A percentile compares a stretch with the other conserved stretches of the same genome.
phyloP scores from a whole-genome alignment of 2,329 filamentous ascomycete species.

The Neopestalotiopsis sp. region DNA sequence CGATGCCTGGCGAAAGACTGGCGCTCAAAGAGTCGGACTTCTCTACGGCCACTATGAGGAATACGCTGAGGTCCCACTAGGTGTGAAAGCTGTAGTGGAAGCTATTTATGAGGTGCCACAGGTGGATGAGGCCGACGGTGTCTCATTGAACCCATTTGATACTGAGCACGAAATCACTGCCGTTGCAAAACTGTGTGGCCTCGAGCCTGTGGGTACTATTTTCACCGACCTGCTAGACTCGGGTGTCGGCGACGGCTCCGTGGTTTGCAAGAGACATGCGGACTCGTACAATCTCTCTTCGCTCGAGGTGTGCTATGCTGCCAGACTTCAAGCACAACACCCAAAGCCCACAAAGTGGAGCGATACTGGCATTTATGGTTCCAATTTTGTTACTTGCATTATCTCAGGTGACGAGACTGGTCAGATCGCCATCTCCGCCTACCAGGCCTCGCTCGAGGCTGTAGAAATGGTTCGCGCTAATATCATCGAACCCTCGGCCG shows the following conservation, averaged over 20 bases:
- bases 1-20: constrained; percentile 88
- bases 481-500: constrained; percentile 92
- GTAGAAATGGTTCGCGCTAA: constrained; percentile 97
- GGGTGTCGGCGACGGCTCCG: constrained; percentile 80
- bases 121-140: constrained; percentile 84
- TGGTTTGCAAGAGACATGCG: constrained; percentile 92
- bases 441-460: constrained; percentile 93
- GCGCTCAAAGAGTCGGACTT: constrained; percentile 84
- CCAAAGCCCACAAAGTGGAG: constrained; percentile 96
- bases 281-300: constrained; percentile 96
- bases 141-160: constrained; percentile 84
- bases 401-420: constrained; percentile 91
- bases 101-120: constrained; percentile 97
- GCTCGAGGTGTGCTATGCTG: constrained; percentile 87
- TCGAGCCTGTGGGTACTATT: constrained; percentile 90
- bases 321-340: constrained; percentile 84
- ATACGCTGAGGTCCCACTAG: constrained; percentile 90
- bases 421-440: constrained; percentile 86
- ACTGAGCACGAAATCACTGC: constrained; percentile 83
- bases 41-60: constrained; percentile 90
- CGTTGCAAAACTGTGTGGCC: constrained; percentile 80
- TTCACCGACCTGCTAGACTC: constrained; percentile 91
- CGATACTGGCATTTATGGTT: constrained; percentile 91
- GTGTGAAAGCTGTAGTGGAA: constrained; percentile 93
- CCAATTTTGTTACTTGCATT: constrained; percentile 96